phyloP scores from a whole-genome alignment of 257 asterid species.

The Ilex aquifolium region DNA sequence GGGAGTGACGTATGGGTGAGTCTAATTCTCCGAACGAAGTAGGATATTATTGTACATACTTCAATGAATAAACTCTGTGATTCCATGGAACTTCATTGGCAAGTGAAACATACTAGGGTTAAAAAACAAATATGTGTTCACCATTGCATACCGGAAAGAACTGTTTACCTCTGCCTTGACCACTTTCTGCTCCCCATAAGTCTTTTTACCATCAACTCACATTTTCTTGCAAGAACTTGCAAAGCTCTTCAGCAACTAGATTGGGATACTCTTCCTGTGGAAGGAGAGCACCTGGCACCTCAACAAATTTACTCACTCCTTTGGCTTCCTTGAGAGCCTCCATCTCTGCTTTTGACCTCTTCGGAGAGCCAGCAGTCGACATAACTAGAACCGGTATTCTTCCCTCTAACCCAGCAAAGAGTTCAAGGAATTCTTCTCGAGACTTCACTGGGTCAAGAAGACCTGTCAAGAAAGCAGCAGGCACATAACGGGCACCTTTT shows the following conservation, averaged over 20 bases:
- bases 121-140: too few relatives aligned
- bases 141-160: too few relatives aligned
- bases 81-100: too few relatives aligned
- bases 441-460: slow-evolving; percentile 81
- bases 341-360: slow-evolving; percentile 97
- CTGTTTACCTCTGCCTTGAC: too few relatives aligned
- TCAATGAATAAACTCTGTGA: too few relatives aligned
- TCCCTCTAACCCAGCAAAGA: slow-evolving; percentile 63
- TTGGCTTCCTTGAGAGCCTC: slow-evolving; percentile 80
- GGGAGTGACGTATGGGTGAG: too few relatives aligned
- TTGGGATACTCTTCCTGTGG: slow-evolving; percentile 73
- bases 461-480: slow-evolving; percentile 95
- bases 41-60: too few relatives aligned
- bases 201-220: too few relatives aligned
- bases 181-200: too few relatives aligned
- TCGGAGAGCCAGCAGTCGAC: slow-evolving; percentile 60
- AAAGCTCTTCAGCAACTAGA: background rate
- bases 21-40: too few relatives aligned
- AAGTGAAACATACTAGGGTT: too few relatives aligned
- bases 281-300: slow-evolving; percentile 81
- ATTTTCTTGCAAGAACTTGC: background rate
- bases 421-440: slow-evolving; percentile 69
- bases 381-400: slow-evolving; percentile 58
- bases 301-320: slow-evolving; percentile 67
- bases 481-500: slow-evolving; percentile 87